Evolutionary conservation across 2,329 filamentous ascomycete genomes (phyloP), one percentile per base, ranked within the genome.

Genomic region (Fulvia fulva): DNA sequence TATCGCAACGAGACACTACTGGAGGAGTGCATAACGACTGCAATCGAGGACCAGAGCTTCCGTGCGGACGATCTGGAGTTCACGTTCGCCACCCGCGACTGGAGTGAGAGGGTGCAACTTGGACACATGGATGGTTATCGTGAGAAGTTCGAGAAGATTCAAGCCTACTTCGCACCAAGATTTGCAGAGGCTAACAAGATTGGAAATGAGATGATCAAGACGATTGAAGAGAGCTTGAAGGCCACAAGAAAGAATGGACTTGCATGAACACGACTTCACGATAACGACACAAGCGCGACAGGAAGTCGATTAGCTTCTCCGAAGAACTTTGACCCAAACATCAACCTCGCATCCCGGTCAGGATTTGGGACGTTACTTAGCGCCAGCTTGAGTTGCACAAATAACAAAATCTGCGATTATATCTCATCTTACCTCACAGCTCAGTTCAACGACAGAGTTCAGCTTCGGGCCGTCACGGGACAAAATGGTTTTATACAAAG

Each of bases 201-300:
- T 37, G 94, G 94, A 2, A 96, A 97, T 72, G 88, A 92, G 73
- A 99, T 99, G 94, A 95, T 99, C 75, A 91, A 88, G 79, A 94
- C 91, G 46, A 94, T 99, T 68, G 76, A 97, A 66, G 89, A 93
- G 76, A 93, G 90, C 74, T 88, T 87, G 45, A 61, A 44, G 22
- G 51, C 55, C 47, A 61, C 65, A 55, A 67, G 56, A 25, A 51
- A 58, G 46, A 34, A 28, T 16, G 25, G 21, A 12, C 22, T 47
- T 23, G 44, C 25, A 19, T 41, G 19, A 21, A 8, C 12, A 23
- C 44, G 9, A 25, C 6, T 6, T 19, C 6, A 5, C 8, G 25
- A n/a, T 16, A n/a, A 7, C 25, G 44, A 47, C 21, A 7, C 12
- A 25, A 25, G 14, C 3, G 19, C 44, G 44, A 47, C 21, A 47